A percentile compares a stretch with the other conserved stretches of the same genome.
Evolutionary conservation across 1,139 yeast species (phyloP).

Genomic region (Kluyveromyces sp.): DNA sequence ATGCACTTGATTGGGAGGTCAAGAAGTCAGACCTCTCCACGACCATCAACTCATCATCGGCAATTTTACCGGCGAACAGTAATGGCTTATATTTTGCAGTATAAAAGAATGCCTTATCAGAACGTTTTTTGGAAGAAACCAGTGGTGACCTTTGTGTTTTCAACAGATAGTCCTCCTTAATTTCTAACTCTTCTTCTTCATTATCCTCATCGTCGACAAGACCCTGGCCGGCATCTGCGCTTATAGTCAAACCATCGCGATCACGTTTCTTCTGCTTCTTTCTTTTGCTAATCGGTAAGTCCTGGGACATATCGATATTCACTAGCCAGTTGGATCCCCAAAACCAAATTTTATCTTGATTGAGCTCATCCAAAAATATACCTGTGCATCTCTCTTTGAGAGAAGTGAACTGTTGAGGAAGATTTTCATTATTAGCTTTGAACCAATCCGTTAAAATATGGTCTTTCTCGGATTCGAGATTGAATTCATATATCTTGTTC

Average conservation of each 20-base stretch:
- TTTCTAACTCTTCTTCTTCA: constrained; percentile 16
- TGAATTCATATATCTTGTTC: constrained; percentile 65
- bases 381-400: constrained; percentile 72
- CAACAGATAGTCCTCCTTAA: constrained; percentile 25
- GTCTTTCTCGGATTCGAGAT: constrained; percentile 13
- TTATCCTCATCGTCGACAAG: constrained; percentile 31
- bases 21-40: constrained; percentile 68
- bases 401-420: constrained; percentile 59
- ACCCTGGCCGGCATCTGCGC: constrained; percentile 34
- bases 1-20: constrained; percentile 57
- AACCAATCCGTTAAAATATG: constrained; percentile 50
- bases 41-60: constrained; percentile 53
- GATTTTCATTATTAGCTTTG: constrained; percentile 59
- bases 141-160: constrained; percentile 25
- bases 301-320: constrained; percentile 59
- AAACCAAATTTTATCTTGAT: constrained; percentile 57
- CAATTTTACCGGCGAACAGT: constrained; percentile 53
- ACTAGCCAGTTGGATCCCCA: constrained; percentile 86
- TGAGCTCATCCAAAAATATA: constrained; percentile 41
- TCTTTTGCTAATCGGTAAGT: constrained; percentile 43
- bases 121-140: constrained; percentile 18
- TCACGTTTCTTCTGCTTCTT: constrained; percentile 48
- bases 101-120: constrained; percentile 56
- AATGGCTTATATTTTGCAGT: constrained; percentile 74
- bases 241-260: constrained; percentile 55